phyloP scores from a whole-genome alignment of 345 rosid species.

The Brassica incana region DNA sequence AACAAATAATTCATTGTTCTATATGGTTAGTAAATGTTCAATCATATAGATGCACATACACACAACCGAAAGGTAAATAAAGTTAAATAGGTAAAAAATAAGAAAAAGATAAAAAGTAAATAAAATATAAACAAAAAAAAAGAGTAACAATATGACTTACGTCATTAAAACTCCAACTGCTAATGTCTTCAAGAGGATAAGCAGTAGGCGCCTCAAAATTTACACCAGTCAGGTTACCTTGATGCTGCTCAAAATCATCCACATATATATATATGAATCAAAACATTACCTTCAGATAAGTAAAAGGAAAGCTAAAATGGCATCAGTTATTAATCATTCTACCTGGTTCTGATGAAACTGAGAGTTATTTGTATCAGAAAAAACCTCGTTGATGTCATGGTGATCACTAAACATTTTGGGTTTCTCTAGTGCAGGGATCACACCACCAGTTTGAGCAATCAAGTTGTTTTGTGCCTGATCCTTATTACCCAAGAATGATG shows the following conservation, averaged over 20 bases:
- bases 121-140: background rate
- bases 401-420: background rate
- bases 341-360: slow-evolving; percentile 24
- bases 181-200: slow-evolving; percentile 1
- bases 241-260: slow-evolving; percentile 13
- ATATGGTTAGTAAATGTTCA: background rate
- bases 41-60: background rate
- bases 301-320: background rate
- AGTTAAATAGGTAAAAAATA: background rate
- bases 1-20: slow-evolving; percentile 2
- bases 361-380: background rate
- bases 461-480: slow-evolving; percentile 1
- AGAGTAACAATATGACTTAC: slow-evolving; percentile 14
- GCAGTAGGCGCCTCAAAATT: background rate
- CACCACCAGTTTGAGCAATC: background rate
- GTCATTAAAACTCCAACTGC: background rate
- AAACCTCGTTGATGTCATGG: background rate
- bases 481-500: background rate
- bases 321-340: background rate
- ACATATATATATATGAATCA: background rate
- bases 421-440: background rate
- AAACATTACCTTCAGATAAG: background rate
- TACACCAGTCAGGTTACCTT: background rate
- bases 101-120: background rate
- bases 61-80: background rate